These are phyloP conservation scores for Breynia disticha DNA, from an alignment of 441 rosid genomes.

Conservation along the genomic window DNA sequence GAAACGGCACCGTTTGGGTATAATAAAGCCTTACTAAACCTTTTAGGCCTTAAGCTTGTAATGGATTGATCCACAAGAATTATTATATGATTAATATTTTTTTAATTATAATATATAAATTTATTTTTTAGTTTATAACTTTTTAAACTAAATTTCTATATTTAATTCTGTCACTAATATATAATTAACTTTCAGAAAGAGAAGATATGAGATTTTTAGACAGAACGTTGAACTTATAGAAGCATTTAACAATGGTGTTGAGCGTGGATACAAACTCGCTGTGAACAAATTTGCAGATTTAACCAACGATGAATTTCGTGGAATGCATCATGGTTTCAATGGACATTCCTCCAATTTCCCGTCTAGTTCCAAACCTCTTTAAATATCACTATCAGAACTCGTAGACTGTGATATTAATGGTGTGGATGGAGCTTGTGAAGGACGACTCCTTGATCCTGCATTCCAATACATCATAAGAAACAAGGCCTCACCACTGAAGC, in stretches of 20 bases:
- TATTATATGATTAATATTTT: conserved; percentile 27
- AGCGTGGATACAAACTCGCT: conserved; percentile 46
- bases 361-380: too few species aligned
- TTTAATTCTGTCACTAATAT: too few species aligned
- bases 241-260: conserved; percentile 22
- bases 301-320: conserved; percentile 60
- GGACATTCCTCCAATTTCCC: conserved; percentile 22
- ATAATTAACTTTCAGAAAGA: too few species aligned
- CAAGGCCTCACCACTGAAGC: too few species aligned
- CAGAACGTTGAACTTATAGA: conserved; percentile 27
- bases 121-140: background rate
- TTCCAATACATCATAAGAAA: too few species aligned
- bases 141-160: too few species aligned
- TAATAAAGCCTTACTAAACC: background rate
- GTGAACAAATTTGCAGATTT: conserved; percentile 68
- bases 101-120: too few species aligned
- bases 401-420: too few species aligned
- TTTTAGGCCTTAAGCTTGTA: conserved; percentile 37
- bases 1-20: too few species aligned
- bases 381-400: too few species aligned
- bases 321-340: conserved; percentile 40
- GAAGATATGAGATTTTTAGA: conserved; percentile 28
- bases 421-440: too few species aligned
- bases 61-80: conserved; percentile 34
- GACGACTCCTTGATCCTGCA: too few species aligned